Evolutionary conservation across 192 early-diverging fungal genomes (phyloP), one percentile per base, ranked within the genome.

Genomic region (Coemansia sp.): DNA sequence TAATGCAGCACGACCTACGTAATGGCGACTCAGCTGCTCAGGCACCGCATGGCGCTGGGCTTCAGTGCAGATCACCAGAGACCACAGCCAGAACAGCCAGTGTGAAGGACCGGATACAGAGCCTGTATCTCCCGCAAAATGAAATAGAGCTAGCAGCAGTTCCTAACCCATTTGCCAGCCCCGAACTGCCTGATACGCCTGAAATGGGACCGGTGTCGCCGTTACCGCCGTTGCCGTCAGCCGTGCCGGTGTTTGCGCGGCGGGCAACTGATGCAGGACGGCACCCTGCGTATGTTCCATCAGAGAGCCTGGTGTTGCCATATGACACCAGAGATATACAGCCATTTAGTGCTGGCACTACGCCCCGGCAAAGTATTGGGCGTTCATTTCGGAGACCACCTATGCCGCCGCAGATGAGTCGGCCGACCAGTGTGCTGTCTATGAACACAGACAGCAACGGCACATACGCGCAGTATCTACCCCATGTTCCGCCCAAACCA

Each of bases 111-210:
- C 69, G 75, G 48, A 65, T 78, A 48, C 70, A 68, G 15, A 68
- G 66, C 34, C 62, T 78, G 26, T 50, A 52, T n/a, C 56, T 44
- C 26, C 28, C 53, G 2, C 61, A 55, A 8, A 6, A 20, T 47
- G 53, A 46, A n/a, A 17, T 46, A 31, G 20, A 15, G 12, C 21
- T 22, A 21, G 46, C 50, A 20, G 56, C 49, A 19, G 23, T 3
- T 0, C 52, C 52, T 1, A 78, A 78, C 23, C 76, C 76, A 10
- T 78, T 78, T 78, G 70, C 76, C 51, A 78, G 76, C 64, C 76
- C 76, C 9, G 71, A 78, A 40, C 66, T 78, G 25, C 20, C 62
- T 1, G 53, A 57, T 11, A 23, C 7, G 6, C 17, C n/a, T 1
- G 34, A 26, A 15, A 38, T 9, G 14, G 38, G 57, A 21, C 64